These are phyloP conservation scores for Pseudogymnoascus sp. DNA, from an alignment of 2,329 filamentous ascomycete genomes.

Conservation along the genomic window DNA sequence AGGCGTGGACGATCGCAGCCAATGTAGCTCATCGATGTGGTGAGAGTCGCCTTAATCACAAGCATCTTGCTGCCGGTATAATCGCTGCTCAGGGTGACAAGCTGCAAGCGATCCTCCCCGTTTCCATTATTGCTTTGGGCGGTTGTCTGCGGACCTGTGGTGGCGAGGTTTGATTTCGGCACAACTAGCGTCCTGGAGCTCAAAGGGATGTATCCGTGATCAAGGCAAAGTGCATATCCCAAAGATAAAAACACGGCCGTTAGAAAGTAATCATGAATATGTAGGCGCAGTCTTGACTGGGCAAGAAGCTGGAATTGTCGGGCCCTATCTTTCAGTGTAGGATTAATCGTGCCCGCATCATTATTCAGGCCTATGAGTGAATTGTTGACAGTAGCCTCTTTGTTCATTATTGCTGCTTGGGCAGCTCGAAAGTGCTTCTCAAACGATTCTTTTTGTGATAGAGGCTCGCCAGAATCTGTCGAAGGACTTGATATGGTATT, in stretches of 20 bases:
- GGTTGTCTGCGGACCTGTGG: neutral
- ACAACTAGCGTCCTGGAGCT: slow-evolving; percentile 31
- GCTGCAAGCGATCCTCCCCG: neutral
- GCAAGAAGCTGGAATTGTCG: slow-evolving; percentile 2
- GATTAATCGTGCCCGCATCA: slow-evolving; percentile 16
- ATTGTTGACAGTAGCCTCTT: neutral
- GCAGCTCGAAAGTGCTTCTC: neutral
- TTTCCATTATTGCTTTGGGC: neutral
- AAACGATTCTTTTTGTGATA: slow-evolving; percentile 8
- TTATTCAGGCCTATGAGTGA: slow-evolving; percentile 6
- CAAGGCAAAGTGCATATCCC: slow-evolving; percentile 29
- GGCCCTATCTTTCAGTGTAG: slow-evolving; percentile 22
- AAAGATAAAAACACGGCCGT: slow-evolving; percentile 31
- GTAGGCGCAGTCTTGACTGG: neutral
- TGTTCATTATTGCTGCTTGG: slow-evolving; percentile 1
- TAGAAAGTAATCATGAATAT: slow-evolving; percentile 30
- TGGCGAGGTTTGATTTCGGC: slow-evolving; percentile 13
- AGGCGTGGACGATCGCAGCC: neutral
- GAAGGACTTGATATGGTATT: slow-evolving; percentile 5
- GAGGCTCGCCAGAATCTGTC: neutral
- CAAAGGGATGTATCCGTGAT: slow-evolving; percentile 29
- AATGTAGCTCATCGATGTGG: neutral
- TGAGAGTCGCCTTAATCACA: slow-evolving; percentile 13
- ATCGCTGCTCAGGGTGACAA: slow-evolving; percentile 4
- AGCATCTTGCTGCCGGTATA: slow-evolving; percentile 11